Percentiles rank a stretch among this genome's conserved stretches.
Evolutionary conservation across 2,329 filamentous ascomycete species (phyloP).

Genomic region (Penicillium fuscoglaucum): DNA sequence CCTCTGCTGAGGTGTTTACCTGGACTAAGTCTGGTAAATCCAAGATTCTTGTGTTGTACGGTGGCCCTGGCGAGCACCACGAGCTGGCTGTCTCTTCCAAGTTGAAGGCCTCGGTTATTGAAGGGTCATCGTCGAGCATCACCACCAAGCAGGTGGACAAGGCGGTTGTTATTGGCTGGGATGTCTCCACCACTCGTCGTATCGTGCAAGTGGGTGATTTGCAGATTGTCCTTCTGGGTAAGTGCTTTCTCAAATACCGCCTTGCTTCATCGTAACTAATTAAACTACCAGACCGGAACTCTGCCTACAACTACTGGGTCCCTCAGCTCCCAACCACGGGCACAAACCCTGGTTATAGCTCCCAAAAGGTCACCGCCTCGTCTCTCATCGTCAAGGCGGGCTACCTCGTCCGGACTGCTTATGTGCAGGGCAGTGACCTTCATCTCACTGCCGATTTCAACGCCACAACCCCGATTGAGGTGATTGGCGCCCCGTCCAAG

Average conservation of each 20-base stretch:
- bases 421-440: conserved; percentile 57
- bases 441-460: conserved; percentile 72
- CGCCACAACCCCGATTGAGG: conserved; percentile 64
- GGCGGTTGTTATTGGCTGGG: conserved; percentile 51
- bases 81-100: conserved; percentile 41
- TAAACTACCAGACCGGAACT: conserved; percentile 50
- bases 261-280: conserved; percentile 12
- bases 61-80: conserved; percentile 42
- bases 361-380: conserved; percentile 30
- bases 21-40: conserved; percentile 61
- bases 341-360: conserved; percentile 34
- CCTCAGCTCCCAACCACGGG: conserved; percentile 37
- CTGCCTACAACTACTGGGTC: conserved; percentile 49
- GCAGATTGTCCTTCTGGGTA: conserved; percentile 57
- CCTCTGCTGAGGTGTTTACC: conserved; percentile 48
- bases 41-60: conserved; percentile 50
- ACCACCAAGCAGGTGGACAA: conserved; percentile 31
- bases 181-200: conserved; percentile 51
- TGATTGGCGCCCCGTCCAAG: conserved; percentile 62
- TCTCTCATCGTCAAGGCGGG: conserved; percentile 47
- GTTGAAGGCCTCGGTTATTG: conserved; percentile 30
- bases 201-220: conserved; percentile 46
- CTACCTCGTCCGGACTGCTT: conserved; percentile 50
- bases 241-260: conserved; percentile 16
- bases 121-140: conserved; percentile 36